Percentiles rank a stretch among this genome's conserved stretches.
Evolutionary conservation across 1,284 basidiomycete genomes (phyloP).

Genomic region (Xerocomus minutiporus): DNA sequence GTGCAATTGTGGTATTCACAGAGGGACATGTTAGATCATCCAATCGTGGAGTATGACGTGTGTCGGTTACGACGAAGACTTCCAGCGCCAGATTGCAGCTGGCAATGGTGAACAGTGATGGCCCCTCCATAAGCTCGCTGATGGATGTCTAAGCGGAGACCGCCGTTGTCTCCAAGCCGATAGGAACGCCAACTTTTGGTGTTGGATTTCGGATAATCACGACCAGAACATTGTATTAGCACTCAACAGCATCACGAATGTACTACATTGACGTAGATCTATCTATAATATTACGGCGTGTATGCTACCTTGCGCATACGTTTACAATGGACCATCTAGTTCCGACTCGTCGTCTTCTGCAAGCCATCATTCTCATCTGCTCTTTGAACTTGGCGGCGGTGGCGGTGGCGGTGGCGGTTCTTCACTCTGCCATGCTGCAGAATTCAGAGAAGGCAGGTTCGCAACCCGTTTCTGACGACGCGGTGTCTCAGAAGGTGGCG

Average conservation of each 20-base stretch:
- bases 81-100: constrained; percentile 15
- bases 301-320: not conserved
- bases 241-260: not conserved
- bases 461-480: constrained; percentile 22
- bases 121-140: not conserved
- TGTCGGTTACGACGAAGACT: constrained; percentile 23
- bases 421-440: constrained; percentile 45
- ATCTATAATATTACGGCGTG: not conserved
- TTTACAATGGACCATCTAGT: too few species aligned
- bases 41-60: constrained; percentile 22
- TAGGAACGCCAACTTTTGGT: too few species aligned
- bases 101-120: constrained; percentile 11
- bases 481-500: constrained; percentile 8
- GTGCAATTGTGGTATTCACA: not conserved
- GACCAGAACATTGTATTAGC: not conserved
- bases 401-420: constrained; percentile 31
- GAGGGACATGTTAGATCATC: constrained; percentile 8
- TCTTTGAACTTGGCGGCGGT: constrained; percentile 3
- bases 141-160: not conserved
- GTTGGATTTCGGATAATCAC: not conserved
- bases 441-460: constrained; percentile 44
- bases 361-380: not conserved
- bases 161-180: too few species aligned
- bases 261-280: not conserved
- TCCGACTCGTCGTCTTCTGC: too few species aligned